phyloP scores from a whole-genome alignment of 2,329 filamentous ascomycete genomes.

The Myriosclerotinia duriaeana region DNA sequence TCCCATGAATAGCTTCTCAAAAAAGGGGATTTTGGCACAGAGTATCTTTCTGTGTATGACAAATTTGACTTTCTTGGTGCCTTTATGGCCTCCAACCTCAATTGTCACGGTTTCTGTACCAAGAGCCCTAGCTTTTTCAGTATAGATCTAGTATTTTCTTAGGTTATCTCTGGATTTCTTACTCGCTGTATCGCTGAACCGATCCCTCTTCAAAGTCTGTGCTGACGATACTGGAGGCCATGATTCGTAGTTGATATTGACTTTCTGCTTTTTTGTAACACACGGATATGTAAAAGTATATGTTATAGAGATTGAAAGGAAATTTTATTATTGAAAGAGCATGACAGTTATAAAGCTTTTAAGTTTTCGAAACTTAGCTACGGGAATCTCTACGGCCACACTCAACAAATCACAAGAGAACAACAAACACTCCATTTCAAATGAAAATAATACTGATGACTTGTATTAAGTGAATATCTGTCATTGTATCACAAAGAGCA shows the following conservation, averaged over 20 bases:
- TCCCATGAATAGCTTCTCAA: conserved; percentile 25
- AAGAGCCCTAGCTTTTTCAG: neutral
- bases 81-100: conserved; percentile 23
- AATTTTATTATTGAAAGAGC: no score
- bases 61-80: conserved; percentile 8
- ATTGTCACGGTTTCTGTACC: conserved; percentile 26
- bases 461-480: no score
- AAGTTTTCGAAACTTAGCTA: no score
- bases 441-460: no score
- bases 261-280: no score
- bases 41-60: conserved; percentile 26
- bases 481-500: no score
- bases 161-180: neutral
- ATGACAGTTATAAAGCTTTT: no score
- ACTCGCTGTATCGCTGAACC: neutral
- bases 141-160: neutral
- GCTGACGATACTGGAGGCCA: neutral
- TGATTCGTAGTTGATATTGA: neutral
- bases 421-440: no score
- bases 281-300: no score
- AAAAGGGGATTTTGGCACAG: conserved; percentile 24
- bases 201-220: neutral
- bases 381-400: no score
- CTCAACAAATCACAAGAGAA: no score
- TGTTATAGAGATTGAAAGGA: no score